Base-by-base conservation (phyloP, 306 rosid species). In the Begonia peltatifolia region DNA sequence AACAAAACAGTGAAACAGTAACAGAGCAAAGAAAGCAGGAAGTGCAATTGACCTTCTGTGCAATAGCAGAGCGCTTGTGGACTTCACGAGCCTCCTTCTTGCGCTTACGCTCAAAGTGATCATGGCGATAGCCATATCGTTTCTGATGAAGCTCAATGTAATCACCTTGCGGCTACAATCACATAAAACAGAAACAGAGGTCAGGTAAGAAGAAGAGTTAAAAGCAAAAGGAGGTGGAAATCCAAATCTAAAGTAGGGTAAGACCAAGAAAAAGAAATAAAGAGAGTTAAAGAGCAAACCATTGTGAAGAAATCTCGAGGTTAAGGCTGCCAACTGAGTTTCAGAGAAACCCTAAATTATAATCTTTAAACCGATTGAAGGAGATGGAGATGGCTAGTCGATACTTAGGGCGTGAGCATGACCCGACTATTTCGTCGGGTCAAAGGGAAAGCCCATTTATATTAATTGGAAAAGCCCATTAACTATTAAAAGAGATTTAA, bases 41-140 rank as follows among this genome's bases (percentile, higher is more conserved):
- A 46, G 13, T 7, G 2, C 11, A 10, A 41, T 9, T 0, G 12
- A 90, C 99, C 85, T 80, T 86, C 69, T 90, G 99, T 2, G 99
- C 95, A 8, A 42, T 83, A 22, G 71, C 16, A 59, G 95, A 90
- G 64, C 66, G 95, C 63, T 73, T 79, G 71, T 83, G 95, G 48
- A 76, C 88, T 55, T 75, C 65, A 60, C 97, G 97, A 59, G 97
- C 99, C 53, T 65, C 80, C 62, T 71, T 86, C 86, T 90, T 90
- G 71, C 99, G 95, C 71, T 74, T 80, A 14, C 99, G 99, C 82
- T 80, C 94, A 55, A 70, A 76, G 76, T 90, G 79, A 54, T 90
- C 99, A 0, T 61, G 79, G 17, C 88, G 90, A 56, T 80, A 73
- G 50, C 99, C 99, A 90, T 83, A 50, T 35, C 94, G 80, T 71